Evolutionary conservation across 1,284 basidiomycete genomes (phyloP).

Genomic region (Phenoliferia sp.): DNA sequence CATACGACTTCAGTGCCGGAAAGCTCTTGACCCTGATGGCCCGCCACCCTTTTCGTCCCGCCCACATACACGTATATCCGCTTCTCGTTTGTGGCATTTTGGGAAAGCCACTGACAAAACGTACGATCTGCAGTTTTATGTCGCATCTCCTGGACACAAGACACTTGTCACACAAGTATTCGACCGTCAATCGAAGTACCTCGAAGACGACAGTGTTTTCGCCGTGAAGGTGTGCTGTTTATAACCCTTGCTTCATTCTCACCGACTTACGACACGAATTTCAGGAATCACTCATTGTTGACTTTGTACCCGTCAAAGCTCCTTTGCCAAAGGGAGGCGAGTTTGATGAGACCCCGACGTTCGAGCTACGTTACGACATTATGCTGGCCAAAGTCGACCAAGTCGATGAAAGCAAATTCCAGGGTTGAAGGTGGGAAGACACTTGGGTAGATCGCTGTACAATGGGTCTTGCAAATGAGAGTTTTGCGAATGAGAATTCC

Average conservation of each 20-base stretch:
- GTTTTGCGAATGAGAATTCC: no score
- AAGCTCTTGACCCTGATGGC: slow-evolving; percentile 42
- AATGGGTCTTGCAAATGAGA: no score
- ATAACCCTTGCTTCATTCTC: no score
- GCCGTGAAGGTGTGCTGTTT: no score
- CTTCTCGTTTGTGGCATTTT: neutral
- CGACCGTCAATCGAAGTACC: slow-evolving; percentile 41
- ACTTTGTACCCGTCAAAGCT: slow-evolving; percentile 33
- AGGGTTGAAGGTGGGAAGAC: no score
- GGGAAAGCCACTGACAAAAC: slow-evolving; percentile 6
- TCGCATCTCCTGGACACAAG: slow-evolving; percentile 36
- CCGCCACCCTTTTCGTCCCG: slow-evolving; percentile 43
- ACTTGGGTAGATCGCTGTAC: no score
- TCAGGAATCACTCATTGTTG: slow-evolving; percentile 41
- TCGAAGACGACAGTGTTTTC: slow-evolving; percentile 45
- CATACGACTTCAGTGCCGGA: slow-evolving; percentile 43
- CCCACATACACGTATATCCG: slow-evolving; percentile 42
- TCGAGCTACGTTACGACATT: slow-evolving; percentile 38
- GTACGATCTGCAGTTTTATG: slow-evolving; percentile 34
- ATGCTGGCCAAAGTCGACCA: slow-evolving; percentile 12
- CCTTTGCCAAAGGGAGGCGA: slow-evolving; percentile 22
- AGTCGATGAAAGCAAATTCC: neutral
- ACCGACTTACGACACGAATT: no score
- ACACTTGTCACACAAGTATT: slow-evolving; percentile 42
- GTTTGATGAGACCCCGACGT: slow-evolving; percentile 25